These are phyloP conservation scores for Neurospora sp. DNA, from an alignment of 495 filamentous ascomycete species.

Conservation along the genomic window DNA sequence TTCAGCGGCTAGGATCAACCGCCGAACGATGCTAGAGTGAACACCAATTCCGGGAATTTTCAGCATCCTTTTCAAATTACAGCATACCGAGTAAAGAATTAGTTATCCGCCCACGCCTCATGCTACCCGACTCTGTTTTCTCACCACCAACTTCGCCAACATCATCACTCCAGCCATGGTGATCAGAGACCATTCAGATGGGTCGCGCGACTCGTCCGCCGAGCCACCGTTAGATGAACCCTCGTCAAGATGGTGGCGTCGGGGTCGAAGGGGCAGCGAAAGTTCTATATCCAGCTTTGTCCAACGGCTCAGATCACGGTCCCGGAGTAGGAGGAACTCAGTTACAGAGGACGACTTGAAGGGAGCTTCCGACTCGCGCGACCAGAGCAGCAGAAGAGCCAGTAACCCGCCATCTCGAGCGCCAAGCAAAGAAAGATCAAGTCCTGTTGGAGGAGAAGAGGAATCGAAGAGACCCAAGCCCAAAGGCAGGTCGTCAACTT, in stretches of 20 bases:
- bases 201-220: neutral
- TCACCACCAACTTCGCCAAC: neutral
- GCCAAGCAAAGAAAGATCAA: neutral
- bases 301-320: neutral
- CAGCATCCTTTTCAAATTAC: neutral
- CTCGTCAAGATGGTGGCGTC: neutral
- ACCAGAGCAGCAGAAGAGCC: neutral
- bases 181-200: neutral
- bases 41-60: neutral
- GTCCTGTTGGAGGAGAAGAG: neutral
- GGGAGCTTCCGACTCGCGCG: neutral
- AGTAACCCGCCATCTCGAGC: neutral
- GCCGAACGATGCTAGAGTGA: neutral
- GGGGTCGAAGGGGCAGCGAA: neutral
- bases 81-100: neutral
- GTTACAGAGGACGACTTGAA: neutral
- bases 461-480: slow-evolving; percentile 2
- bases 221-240: neutral
- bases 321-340: neutral
- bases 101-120: neutral
- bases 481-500: slow-evolving; percentile 6
- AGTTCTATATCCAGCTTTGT: neutral
- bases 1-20: neutral
- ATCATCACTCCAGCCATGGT: neutral
- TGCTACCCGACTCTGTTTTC: neutral